Base-by-base conservation (phyloP, 2,329 filamentous ascomycete species). In the Claviceps monticola region DNA sequence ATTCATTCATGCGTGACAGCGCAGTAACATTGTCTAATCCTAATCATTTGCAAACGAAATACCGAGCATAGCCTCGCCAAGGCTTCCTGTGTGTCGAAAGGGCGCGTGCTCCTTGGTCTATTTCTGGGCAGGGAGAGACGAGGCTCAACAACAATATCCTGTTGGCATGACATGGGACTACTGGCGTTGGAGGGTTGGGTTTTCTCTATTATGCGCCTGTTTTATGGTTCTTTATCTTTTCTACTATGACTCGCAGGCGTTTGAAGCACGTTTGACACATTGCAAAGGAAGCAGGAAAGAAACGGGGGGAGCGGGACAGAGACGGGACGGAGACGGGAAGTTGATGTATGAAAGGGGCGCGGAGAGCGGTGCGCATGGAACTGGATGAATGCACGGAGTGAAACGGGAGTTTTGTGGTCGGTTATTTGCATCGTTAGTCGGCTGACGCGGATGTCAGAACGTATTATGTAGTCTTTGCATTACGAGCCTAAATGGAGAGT, bases 1-100 rank as follows among this genome's bases (percentile, higher is more conserved):
- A 16, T 43, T 26, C 19, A 29, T 41, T 9, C 76, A 57, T 55
- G 58, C 61, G 65, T 55, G 59, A 16, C 17, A 38, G 17, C n/a
- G 45, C n/a, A 60, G 54, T 21, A 43, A 26, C 26, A 36, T 11
- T 34, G 29, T 38, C 16, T 42, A 52, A n/a, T 46, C 41, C 6
- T 46, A 49, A 37, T 37, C 17, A 48, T 29, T 46, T 36, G 44
- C 36, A 29, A 36, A n/a, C 29, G 26, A 46, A 34, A n/a, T 6
- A 36, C 26, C 26, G 23, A 46, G 43, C 43, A 29, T 23, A 16
- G 19, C n/a, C n/a, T 36, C 17, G 21, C 44, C 23, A n/a, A 46
- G n/a, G 17, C 7, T 43, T 43, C 23, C 43, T 44, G 23, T 2
- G 16, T 44, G 39, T 38, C 14, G 13, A 37, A 36, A 29, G 13